These are phyloP conservation scores for Verticillium zaregamsianum DNA, from an alignment of 2,329 filamentous ascomycete genomes.

Conservation along the genomic window DNA sequence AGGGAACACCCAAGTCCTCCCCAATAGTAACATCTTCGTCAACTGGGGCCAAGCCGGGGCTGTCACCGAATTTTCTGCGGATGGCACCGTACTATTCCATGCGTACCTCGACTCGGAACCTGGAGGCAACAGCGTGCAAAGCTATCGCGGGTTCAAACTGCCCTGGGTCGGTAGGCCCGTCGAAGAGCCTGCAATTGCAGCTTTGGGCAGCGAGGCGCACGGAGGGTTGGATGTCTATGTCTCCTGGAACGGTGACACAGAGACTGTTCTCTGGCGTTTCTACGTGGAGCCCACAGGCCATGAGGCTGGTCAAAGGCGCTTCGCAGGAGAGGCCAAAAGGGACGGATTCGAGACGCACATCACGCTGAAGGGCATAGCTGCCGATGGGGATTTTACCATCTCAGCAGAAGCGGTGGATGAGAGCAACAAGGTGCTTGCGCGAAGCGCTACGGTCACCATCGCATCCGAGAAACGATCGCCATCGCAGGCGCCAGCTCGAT, in stretches of 20 bases:
- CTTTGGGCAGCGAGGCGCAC: slow-evolving; percentile 8
- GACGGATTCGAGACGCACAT: slow-evolving; percentile 9
- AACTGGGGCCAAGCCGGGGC: slow-evolving; percentile 52
- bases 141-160: slow-evolving; percentile 51
- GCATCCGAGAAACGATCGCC: background rate
- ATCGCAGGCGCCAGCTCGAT: background rate
- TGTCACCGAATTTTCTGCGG: slow-evolving; percentile 39
- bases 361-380: background rate
- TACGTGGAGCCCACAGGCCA: slow-evolving; percentile 14
- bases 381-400: background rate
- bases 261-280: slow-evolving; percentile 24
- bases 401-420: background rate
- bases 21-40: slow-evolving; percentile 48
- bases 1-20: slow-evolving; percentile 48
- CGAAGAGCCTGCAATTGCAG: slow-evolving; percentile 23
- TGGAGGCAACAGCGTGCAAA: slow-evolving; percentile 36
- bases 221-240: slow-evolving; percentile 17
- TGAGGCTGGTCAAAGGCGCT: slow-evolving; percentile 1
- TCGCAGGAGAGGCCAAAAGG: slow-evolving; percentile 5
- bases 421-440: background rate
- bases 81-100: slow-evolving; percentile 50
- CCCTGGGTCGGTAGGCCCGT: slow-evolving; percentile 47
- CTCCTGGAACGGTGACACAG: slow-evolving; percentile 32
- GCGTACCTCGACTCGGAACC: slow-evolving; percentile 37
- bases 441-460: background rate